These are phyloP conservation scores for Pontederia crassipes DNA, from an alignment of 176 grass and related monocot species.

Conservation along the genomic window DNA sequence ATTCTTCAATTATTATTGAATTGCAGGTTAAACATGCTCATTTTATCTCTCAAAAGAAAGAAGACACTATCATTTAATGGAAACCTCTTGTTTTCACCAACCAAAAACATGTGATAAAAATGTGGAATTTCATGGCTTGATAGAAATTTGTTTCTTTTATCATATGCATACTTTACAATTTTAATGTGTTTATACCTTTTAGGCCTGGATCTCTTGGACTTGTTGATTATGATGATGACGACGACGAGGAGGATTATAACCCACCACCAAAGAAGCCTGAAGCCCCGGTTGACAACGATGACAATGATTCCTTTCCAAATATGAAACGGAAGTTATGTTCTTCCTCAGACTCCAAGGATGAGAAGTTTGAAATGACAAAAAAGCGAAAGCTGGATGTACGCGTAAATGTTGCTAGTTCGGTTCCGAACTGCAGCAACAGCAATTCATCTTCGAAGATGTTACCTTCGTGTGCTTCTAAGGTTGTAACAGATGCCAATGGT, in stretches of 20 bases:
- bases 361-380: conserved; percentile 6
- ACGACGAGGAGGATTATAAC: conserved; percentile 48
- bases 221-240: conserved; percentile 45
- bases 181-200: conserved; percentile 16
- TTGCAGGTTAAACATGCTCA: too few relatives aligned
- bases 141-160: background rate
- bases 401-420: conserved; percentile 20
- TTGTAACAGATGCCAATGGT: conserved; percentile 30
- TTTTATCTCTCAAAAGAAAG: too few relatives aligned
- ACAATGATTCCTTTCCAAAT: conserved; percentile 38
- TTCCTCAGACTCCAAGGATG: conserved; percentile 8
- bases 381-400: conserved; percentile 23
- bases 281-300: conserved; percentile 22
- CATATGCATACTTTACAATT: conserved; percentile 17
- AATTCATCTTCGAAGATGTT: conserved; percentile 15
- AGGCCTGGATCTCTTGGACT: conserved; percentile 42
- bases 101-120: too few relatives aligned
- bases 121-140: background rate
- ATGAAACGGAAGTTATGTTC: conserved; percentile 32
- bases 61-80: too few relatives aligned
- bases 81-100: too few relatives aligned
- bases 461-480: conserved; percentile 19
- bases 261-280: conserved; percentile 33
- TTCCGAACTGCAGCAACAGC: conserved; percentile 19
- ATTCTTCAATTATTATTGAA: too few relatives aligned